A percentile compares a stretch with the other conserved stretches of the same genome.
phyloP scores from a whole-genome alignment of 306 rosid genomes.

The Quercus berberidifolia region DNA sequence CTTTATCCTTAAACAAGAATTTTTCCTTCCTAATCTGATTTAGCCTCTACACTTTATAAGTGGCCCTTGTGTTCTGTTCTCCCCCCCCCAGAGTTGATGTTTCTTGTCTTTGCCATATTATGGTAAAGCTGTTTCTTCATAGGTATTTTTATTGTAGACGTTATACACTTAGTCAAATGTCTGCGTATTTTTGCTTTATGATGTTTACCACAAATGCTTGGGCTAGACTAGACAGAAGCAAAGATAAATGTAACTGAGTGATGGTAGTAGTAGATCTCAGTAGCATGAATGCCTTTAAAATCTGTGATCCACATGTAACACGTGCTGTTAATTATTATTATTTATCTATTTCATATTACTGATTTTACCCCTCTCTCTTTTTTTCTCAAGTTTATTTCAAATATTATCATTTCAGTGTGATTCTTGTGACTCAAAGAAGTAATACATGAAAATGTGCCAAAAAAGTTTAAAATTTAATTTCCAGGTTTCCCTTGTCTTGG shows the following conservation, averaged over 20 bases:
- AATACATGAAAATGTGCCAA: slow-evolving; percentile 5
- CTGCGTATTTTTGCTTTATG: not conserved
- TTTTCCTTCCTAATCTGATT: not conserved
- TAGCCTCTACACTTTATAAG: not conserved
- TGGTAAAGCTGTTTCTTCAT: not conserved
- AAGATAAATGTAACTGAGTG: not conserved
- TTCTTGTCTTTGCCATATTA: not conserved
- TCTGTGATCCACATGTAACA: not conserved
- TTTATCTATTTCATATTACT: not conserved
- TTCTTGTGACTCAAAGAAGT: slow-evolving; percentile 11
- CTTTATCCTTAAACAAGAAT: not conserved
- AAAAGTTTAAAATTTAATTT: slow-evolving; percentile 13
- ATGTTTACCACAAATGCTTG: not conserved
- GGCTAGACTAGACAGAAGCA: not conserved
- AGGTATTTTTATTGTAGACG: not conserved
- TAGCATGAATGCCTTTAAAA: not conserved
- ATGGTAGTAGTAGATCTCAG: not conserved
- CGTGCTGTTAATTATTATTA: not conserved
- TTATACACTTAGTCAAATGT: not conserved
- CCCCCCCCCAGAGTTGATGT: not conserved
- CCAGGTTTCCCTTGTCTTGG: slow-evolving; percentile 97
- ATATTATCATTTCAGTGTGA: not conserved
- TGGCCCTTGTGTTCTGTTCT: not conserved
- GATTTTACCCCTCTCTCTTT: not conserved
- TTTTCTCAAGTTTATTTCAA: not conserved